A percentile compares a stretch with the other conserved stretches of the same genome.
Conservation (phyloP, 257 asterid genomes). For the Nicotiana sylvestris region DNA sequence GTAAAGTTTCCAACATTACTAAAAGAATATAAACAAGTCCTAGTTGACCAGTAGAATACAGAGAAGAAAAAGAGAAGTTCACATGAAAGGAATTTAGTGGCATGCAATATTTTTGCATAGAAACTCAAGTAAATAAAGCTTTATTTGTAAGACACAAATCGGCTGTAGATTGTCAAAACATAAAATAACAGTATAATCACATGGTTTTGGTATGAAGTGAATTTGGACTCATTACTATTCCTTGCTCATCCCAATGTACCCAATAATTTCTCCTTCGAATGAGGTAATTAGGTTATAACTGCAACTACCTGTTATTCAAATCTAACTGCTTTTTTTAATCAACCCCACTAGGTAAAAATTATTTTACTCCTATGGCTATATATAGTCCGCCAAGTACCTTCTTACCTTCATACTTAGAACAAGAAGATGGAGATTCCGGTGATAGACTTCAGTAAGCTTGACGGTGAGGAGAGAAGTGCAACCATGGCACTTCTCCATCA, state of each 20-base stretch:
- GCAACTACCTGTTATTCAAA: conserved; percentile 24
- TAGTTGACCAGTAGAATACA: conserved; percentile 18
- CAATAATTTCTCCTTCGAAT: conserved; percentile 22
- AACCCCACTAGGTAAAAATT: not conserved
- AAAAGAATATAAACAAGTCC: conserved; percentile 4
- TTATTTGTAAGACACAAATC: conserved; percentile 9
- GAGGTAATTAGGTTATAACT: conserved; percentile 22
- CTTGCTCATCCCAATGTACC: conserved; percentile 30
- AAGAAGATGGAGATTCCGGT: conserved; percentile 76
- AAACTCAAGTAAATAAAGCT: conserved; percentile 10
- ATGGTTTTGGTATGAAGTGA: conserved; percentile 42
- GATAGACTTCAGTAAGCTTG: conserved; percentile 55
- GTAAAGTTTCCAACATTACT: not conserved
- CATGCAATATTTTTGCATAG: not conserved
- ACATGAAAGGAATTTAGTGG: conserved; percentile 16
- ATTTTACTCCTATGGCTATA: conserved; percentile 31
- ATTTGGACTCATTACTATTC: conserved; percentile 38
- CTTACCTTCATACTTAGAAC: conserved; percentile 18
- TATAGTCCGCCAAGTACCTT: conserved; percentile 28
- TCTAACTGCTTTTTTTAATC: conserved; percentile 15
- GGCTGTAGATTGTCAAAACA: conserved; percentile 17
- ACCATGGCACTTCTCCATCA: conserved; percentile 74
- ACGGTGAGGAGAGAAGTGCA: conserved; percentile 43
- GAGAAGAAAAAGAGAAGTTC: not conserved
- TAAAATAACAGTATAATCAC: conserved; percentile 27